Evolutionary conservation across 768 basidiomycete genomes (phyloP).

Genomic region (Rhodotorula kratochvilovae): DNA sequence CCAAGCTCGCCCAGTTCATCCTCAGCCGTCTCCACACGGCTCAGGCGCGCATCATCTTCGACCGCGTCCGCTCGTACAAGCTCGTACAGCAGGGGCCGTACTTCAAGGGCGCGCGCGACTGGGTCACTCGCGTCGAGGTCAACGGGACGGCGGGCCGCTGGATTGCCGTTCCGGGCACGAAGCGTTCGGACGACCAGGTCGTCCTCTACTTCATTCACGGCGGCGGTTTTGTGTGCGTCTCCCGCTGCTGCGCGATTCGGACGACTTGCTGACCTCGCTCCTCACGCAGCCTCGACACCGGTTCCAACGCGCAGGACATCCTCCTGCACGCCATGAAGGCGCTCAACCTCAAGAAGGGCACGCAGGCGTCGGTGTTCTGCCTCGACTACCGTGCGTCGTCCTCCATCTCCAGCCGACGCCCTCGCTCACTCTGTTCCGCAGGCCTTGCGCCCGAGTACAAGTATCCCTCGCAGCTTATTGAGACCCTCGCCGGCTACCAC

Average conservation of each 20-base stretch:
- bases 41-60: conserved; percentile 16
- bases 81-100: background rate
- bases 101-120: conserved; percentile 5
- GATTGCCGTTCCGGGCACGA: conserved; percentile 27
- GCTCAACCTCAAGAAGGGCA: conserved; percentile 13
- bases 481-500: conserved; percentile 67
- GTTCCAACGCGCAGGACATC: conserved; percentile 15
- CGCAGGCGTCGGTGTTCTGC: conserved; percentile 15
- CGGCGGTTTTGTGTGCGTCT: background rate
- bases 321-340: conserved; percentile 1
- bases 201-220: conserved; percentile 31
- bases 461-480: conserved; percentile 71
- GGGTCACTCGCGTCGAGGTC: conserved; percentile 15
- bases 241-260: background rate
- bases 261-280: background rate
- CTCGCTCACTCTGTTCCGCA: background rate
- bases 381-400: conserved; percentile 18
- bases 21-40: background rate
- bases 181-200: conserved; percentile 19
- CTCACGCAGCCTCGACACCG: conserved; percentile 5
- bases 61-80: conserved; percentile 9
- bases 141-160: conserved; percentile 28
- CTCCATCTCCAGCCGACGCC: background rate
- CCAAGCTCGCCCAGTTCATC: conserved; percentile 7
- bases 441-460: conserved; percentile 48